phyloP scores from a whole-genome alignment of 257 asterid species.

The Petunia axillaris region DNA sequence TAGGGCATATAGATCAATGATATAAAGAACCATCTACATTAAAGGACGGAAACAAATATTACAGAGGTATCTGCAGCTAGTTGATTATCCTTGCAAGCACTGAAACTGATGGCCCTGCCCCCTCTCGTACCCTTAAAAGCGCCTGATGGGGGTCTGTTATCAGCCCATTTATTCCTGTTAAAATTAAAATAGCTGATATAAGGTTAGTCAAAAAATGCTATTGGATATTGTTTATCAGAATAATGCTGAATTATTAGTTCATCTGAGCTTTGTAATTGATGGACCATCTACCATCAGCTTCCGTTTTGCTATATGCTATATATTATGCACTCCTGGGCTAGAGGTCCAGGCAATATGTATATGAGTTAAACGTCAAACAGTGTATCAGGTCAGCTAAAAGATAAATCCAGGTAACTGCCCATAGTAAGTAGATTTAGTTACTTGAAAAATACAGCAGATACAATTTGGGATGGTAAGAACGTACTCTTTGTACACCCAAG shows the following conservation, averaged over 20 bases:
- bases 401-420: not conserved
- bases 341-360: not conserved
- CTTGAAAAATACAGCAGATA: not conserved
- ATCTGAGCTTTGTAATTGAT: not conserved
- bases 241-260: not conserved
- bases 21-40: not conserved
- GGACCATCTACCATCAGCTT: not conserved
- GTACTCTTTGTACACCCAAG: constrained; percentile 53
- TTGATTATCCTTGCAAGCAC: constrained; percentile 86
- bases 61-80: constrained; percentile 78
- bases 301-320: too few relatives aligned
- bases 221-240: constrained; percentile 6
- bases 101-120: constrained; percentile 68
- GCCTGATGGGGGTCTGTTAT: constrained; percentile 51
- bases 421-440: too few relatives aligned
- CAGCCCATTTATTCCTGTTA: constrained; percentile 56
- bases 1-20: not conserved
- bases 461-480: constrained; percentile 19
- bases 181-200: constrained; percentile 9
- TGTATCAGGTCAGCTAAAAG: not conserved
- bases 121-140: constrained; percentile 57
- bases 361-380: not conserved
- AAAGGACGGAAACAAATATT: constrained; percentile 24
- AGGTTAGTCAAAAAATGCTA: not conserved
- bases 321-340: not conserved